Base-by-base conservation (phyloP, 495 filamentous ascomycete genomes). In the Margaritispora aquatica region DNA sequence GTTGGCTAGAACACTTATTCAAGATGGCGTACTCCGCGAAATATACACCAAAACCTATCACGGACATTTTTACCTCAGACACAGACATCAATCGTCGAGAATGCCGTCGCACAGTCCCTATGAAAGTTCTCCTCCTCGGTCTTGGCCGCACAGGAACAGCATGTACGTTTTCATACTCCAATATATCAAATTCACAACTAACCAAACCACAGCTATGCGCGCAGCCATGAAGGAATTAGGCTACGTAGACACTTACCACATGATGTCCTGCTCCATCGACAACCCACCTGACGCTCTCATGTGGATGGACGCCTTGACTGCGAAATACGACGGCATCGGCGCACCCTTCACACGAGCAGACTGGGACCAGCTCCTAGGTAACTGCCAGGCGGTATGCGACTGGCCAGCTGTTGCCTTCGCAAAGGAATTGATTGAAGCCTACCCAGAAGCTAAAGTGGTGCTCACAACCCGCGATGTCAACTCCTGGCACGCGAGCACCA, bases 371-470 rank as follows among this genome's bases (percentile, higher is more conserved):
- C 75, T 88, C 13, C 71, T 88, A 41, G 85, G 85, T 54, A 77
- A 84, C 66, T 84, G 81, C 66, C 70, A 76, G 74, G 83, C 84
- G 46, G 80, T 87, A 23, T 84, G 79, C 68, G 85, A 88, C 74
- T 82, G 80, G 78, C 84, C 85, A 10, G 82, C 82, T 44, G 82
- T 79, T 52, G 80, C 81, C 27, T 88, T 88, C 62, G 83, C 80
- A 49, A 78, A 81, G 64, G 85, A 88, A 68, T 72, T 88, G 31
- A 85, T 88, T 29, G 82, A 82, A 50, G 82, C 84, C 15, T 88
- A 88, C 62, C 84, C 85, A 15, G 84, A 88, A 47, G 84, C 84
- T 31, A 88, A 88, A 68, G 81, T 88, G 38, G 77, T 88, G 46
- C 68, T 88, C 60, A 82, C 81, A 22, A 81, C 76, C 31, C 79